phyloP scores from a whole-genome alignment of 2,329 filamentous ascomycete species.

The Fusarium tupiense region DNA sequence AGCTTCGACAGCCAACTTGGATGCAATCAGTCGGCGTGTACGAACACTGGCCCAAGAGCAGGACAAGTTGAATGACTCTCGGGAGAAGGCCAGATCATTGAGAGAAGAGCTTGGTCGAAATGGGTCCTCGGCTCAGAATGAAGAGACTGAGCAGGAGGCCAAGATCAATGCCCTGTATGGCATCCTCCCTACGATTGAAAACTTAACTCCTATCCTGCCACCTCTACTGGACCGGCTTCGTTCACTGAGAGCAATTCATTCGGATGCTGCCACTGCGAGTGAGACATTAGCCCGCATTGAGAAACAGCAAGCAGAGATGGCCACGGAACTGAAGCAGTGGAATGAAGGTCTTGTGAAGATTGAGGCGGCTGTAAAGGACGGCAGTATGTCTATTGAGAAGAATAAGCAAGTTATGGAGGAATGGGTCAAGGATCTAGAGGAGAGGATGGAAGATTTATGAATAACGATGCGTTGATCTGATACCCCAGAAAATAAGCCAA shows the following conservation, averaged over 20 bases:
- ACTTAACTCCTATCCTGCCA: conserved; percentile 83
- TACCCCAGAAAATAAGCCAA: conserved; percentile 44
- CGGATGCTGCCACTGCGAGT: conserved; percentile 83
- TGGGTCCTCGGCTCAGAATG: conserved; percentile 52
- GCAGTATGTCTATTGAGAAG: conserved; percentile 74
- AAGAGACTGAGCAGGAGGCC: conserved; percentile 76
- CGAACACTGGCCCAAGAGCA: conserved; percentile 77
- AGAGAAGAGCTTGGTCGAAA: conserved; percentile 67
- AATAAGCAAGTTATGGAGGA: conserved; percentile 88
- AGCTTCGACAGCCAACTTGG: conserved; percentile 76
- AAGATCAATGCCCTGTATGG: conserved; percentile 95
- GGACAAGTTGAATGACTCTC: conserved; percentile 73
- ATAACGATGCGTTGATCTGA: conserved; percentile 43
- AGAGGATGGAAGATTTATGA: conserved; percentile 71
- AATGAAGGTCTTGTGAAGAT: conserved; percentile 81
- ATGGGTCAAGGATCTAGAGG: conserved; percentile 90
- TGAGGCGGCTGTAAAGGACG: conserved; percentile 76
- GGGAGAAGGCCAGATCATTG: conserved; percentile 68
- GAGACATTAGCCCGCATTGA: conserved; percentile 82
- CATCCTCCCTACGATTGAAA: conserved; percentile 88
- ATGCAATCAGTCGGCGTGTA: conserved; percentile 75
- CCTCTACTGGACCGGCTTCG: conserved; percentile 85
- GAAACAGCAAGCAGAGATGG: conserved; percentile 82
- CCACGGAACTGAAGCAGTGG: conserved; percentile 86
- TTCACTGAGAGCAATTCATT: conserved; percentile 84